Conservation (phyloP, 805 yeast genomes). For the Hanseniaspora occidentalis region DNA sequence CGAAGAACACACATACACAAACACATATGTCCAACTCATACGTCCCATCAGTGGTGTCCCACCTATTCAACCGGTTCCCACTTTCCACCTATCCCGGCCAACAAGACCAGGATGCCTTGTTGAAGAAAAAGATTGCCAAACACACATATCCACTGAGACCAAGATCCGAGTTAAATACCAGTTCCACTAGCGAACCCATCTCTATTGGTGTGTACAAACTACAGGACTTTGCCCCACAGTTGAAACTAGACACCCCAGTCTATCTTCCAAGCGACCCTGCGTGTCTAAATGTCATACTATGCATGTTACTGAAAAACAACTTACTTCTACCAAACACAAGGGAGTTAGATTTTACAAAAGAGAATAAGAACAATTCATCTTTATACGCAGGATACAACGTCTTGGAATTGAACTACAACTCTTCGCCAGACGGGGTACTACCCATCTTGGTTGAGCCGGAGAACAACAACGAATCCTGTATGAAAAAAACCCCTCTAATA, state of each 20-base stretch:
- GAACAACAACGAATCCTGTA: too few species aligned
- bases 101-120: background rate
- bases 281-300: background rate
- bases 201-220: background rate
- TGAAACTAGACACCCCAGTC: background rate
- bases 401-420: background rate
- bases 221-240: background rate
- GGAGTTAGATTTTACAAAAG: too few species aligned
- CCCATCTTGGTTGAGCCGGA: conserved; percentile 1
- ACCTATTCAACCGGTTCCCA: background rate
- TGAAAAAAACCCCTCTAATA: background rate
- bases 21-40: background rate
- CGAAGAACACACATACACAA: background rate
- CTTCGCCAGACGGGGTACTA: background rate
- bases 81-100: background rate
- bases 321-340: background rate
- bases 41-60: background rate
- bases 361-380: too few species aligned
- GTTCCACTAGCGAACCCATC: too few species aligned
- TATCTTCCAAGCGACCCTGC: background rate
- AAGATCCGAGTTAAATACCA: too few species aligned
- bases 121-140: background rate
- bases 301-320: background rate
- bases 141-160: background rate
- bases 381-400: background rate